A percentile compares a stretch with the other conserved stretches of the same genome.
phyloP scores from a whole-genome alignment of 164 flowering plant species.

The Santalum album region DNA sequence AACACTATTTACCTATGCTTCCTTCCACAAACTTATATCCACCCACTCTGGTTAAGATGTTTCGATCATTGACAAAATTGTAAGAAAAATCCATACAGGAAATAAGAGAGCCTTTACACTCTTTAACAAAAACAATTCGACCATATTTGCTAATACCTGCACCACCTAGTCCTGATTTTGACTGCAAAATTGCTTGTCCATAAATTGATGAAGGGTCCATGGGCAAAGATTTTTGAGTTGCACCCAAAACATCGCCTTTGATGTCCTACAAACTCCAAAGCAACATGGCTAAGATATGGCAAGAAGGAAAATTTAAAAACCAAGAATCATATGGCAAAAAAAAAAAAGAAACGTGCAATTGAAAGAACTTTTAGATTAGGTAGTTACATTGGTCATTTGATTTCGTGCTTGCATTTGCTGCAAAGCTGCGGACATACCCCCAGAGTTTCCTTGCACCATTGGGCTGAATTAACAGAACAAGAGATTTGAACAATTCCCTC shows the following conservation, averaged over 20 bases:
- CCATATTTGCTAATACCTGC: slow-evolving; percentile 34
- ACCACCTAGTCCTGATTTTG: slow-evolving; percentile 66
- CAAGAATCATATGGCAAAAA: not conserved
- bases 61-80: no score
- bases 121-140: no score
- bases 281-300: not conserved
- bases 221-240: slow-evolving; percentile 54
- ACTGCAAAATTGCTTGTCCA: slow-evolving; percentile 71
- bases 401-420: slow-evolving; percentile 77
- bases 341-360: no score
- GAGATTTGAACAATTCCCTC: slow-evolving; percentile 7
- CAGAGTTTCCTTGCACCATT: slow-evolving; percentile 65
- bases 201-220: slow-evolving; percentile 80
- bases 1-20: no score
- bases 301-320: not conserved
- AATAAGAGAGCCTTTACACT: no score
- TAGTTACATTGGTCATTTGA: slow-evolving; percentile 46
- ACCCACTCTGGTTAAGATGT: no score
- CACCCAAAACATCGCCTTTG: slow-evolving; percentile 58
- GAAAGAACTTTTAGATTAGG: slow-evolving; percentile 10
- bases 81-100: no score
- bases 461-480: slow-evolving; percentile 51
- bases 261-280: slow-evolving; percentile 44
- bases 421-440: slow-evolving; percentile 60
- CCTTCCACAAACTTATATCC: no score